Percentiles rank a stretch among this genome's conserved stretches.
Evolutionary conservation across 148 eudicot species (phyloP).

Genomic region (Chenopodium album): DNA sequence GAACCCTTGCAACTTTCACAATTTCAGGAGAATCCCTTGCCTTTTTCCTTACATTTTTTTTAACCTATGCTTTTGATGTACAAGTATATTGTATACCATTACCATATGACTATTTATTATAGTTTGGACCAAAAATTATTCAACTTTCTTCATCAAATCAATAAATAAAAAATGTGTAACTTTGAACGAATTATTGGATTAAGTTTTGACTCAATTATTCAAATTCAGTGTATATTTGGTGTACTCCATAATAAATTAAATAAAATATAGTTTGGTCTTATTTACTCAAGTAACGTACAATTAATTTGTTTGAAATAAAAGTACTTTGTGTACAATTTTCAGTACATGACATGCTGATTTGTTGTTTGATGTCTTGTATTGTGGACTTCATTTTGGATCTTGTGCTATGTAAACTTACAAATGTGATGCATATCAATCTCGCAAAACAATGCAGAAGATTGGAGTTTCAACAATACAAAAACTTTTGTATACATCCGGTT

Average conservation of each 20-base stretch:
- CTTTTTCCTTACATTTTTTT: neutral
- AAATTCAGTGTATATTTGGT: too few species aligned
- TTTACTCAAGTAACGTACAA: neutral
- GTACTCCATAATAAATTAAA: too few species aligned
- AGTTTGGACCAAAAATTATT: neutral
- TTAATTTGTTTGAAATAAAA: too few species aligned
- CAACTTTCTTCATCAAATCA: too few species aligned
- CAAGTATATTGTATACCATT: too few species aligned
- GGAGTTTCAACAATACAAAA: too few species aligned
- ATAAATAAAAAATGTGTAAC: too few species aligned
- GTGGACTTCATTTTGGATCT: neutral
- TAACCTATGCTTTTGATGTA: neutral
- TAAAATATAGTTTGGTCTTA: too few species aligned
- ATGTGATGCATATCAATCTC: neutral
- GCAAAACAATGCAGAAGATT: too few species aligned
- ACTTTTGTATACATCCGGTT: too few species aligned
- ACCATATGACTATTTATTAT: neutral
- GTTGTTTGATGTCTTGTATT: neutral
- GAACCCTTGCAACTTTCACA: slow-evolving; percentile 23
- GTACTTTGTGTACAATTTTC: neutral
- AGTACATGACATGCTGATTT: neutral
- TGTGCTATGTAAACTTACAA: neutral
- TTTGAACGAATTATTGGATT: too few species aligned
- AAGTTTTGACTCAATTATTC: too few species aligned
- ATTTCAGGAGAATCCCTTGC: neutral